Evolutionary conservation across 2,329 filamentous ascomycete species (phyloP), one percentile per base, ranked within the genome.

Genomic region (Venturia aucupariae): DNA sequence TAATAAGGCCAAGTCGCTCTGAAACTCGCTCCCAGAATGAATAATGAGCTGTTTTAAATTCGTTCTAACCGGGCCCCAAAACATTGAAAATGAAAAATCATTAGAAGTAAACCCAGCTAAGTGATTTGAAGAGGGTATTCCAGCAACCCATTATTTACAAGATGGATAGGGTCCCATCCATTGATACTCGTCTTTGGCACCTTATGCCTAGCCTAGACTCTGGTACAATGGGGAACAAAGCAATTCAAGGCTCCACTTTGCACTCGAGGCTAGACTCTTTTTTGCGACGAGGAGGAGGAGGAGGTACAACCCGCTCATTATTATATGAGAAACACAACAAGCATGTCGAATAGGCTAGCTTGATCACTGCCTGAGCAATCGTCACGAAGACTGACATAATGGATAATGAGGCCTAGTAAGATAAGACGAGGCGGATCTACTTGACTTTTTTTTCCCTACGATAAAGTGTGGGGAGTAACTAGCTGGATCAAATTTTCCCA

Each of bases 161-260:
- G n/a, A n/a, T n/a, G n/a, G n/a, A n/a, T n/a, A 59, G 55, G 10
- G 30, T 59, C n/a, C n/a, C 15, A 59, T 59, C 22, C 55, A 59
- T 38, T 10, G 24, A 35, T 59, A 59, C 38, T 30, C n/a, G n/a
- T 59, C 27, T 4, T 59, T 30, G 30, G 19, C 6, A 19, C 15
- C 2, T 59, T 59, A n/a, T n/a, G n/a, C n/a, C 55, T 19, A 38
- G 17, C 22, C 7, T 11, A n/a, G 38, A n/a, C 8, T 39, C 13
- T 35, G 30, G 30, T 22, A 35, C 17, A 10, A 59, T 8, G 3
- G 38, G 15, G 8, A 38, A 15, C n/a, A n/a, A 38, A 19, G 13
- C 30, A 59, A 30, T 6, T 11, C 17, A 13, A 22, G 22, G 10
- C 15, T n/a, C 30, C 55, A 38, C 30, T 59, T n/a, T 59, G 55